Conservation (phyloP, 148 eudicot species). For the Rhododendron simsii region DNA sequence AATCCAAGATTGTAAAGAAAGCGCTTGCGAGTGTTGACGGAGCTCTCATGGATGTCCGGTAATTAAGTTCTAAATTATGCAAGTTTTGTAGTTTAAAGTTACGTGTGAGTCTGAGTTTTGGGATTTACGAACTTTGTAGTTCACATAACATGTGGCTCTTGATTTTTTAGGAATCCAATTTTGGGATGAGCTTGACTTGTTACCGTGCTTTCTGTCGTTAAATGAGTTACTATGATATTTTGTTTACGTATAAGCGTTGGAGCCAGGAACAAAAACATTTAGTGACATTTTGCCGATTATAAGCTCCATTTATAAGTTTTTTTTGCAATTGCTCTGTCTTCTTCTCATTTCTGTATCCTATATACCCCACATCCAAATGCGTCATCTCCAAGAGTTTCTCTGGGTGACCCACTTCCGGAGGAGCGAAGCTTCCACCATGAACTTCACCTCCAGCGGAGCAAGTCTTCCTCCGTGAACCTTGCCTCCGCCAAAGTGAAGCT, state of each 20-base stretch:
- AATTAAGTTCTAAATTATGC: not conserved
- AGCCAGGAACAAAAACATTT: too few relatives aligned
- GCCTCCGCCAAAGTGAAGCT: too few relatives aligned
- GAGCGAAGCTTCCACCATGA: too few relatives aligned
- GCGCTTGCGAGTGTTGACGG: constrained; percentile 77
- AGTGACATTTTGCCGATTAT: too few relatives aligned
- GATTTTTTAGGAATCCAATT: not conserved
- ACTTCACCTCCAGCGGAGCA: too few relatives aligned
- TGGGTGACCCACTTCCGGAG: too few relatives aligned
- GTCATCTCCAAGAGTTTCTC: too few relatives aligned
- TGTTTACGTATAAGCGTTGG: not conserved
- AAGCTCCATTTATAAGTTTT: too few relatives aligned
- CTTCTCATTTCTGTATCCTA: too few relatives aligned
- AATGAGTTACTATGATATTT: not conserved
- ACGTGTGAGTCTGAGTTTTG: not conserved
- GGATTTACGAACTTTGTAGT: not conserved
- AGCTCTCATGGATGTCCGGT: constrained; percentile 40
- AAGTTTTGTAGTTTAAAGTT: not conserved
- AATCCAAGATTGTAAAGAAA: constrained; percentile 69
- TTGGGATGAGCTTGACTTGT: not conserved
- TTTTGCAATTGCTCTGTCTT: too few relatives aligned
- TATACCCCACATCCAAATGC: too few relatives aligned
- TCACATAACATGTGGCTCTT: not conserved
- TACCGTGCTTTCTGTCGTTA: not conserved
- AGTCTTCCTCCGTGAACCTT: too few relatives aligned